Base-by-base conservation (phyloP, 164 flowering plant species). In the Annona squamosa region DNA sequence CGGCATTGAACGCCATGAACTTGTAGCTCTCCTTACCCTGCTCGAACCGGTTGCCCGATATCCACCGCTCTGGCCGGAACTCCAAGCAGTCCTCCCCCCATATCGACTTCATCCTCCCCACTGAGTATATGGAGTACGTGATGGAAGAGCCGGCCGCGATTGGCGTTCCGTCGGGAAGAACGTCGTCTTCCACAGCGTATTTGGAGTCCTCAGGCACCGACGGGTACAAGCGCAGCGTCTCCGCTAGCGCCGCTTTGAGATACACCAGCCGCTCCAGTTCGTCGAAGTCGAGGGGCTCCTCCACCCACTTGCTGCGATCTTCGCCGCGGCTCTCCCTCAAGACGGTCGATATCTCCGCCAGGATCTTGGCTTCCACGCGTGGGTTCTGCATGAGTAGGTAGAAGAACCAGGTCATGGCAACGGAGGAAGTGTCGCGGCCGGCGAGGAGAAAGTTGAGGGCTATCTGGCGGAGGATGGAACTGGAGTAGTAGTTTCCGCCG, bases 81-180 rank as follows among this genome's bases (percentile, higher is more conserved):
- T 94, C 97, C 84, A 80, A n/a, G 80, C 97, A 94, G 56, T 94
- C 97, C 67, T 89, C 86, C 0, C 98, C 98, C 98, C 98, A 94
- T 63, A 90, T 79, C 2, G 80, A 67, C 82, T 86, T 81, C 97
- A 90, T 90, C 80, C 98, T 84, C 79, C 96, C 98, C 18, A 88
- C 84, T 2, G 98, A 89, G 65, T 93, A 93, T 12, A 91, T 89
- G 43, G 97, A 90, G 76, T 91, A 91, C 3, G 95, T 89, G 44
- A 93, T 84, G 0, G 92, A 83, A 43, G 95, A 87, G 42, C 97
- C 97, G 0, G 92, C 90, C 65, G 91, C 91, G 0, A 93, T 86
- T 5, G 37, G 46, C 1, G 91, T 88, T 0, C 98, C 98, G 74
- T 90, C 95, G 0, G 97, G 97, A 67, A 93, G 79, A 1, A 85